A percentile compares a stretch with the other conserved stretches of the same genome.
These are phyloP conservation scores for Chaetomium sp. DNA, from an alignment of 2,329 filamentous ascomycete species.

Conservation along the genomic window DNA sequence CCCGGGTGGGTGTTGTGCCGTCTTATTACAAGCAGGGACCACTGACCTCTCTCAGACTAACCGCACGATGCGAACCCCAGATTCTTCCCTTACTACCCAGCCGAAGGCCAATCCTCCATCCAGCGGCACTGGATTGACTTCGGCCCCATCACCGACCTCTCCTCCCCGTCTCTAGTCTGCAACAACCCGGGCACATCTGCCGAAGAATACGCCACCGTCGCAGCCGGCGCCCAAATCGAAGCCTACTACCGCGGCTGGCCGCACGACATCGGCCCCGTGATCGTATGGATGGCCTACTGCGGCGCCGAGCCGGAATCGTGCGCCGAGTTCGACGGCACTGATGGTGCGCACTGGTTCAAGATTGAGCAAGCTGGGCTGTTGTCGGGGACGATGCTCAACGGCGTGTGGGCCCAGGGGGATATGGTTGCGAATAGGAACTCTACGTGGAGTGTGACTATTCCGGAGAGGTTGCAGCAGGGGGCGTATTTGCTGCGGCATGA, in stretches of 20 bases:
- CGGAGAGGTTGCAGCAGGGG: background rate
- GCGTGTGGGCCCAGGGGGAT: background rate
- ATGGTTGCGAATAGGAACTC: background rate
- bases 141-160: background rate
- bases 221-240: background rate
- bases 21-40: background rate
- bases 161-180: background rate
- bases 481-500: slow-evolving; percentile 5
- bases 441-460: slow-evolving; percentile 1
- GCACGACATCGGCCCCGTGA: background rate
- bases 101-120: background rate
- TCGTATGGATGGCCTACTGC: slow-evolving; percentile 7
- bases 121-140: slow-evolving; percentile 6
- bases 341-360: slow-evolving; percentile 2
- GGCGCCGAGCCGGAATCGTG: background rate
- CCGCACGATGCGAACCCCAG: background rate
- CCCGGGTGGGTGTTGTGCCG: background rate
- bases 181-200: slow-evolving; percentile 1
- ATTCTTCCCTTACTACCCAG: slow-evolving; percentile 6
- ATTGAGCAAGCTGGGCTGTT: background rate
- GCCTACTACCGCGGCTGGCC: slow-evolving; percentile 4
- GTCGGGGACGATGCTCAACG: background rate
- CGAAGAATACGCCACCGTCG: slow-evolving; percentile 1
- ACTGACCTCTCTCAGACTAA: background rate
- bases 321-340: background rate